A percentile compares a stretch with the other conserved stretches of the same genome.
These are phyloP conservation scores for Dendryphion nanum DNA, from an alignment of 2,329 filamentous ascomycete genomes.

Conservation along the genomic window DNA sequence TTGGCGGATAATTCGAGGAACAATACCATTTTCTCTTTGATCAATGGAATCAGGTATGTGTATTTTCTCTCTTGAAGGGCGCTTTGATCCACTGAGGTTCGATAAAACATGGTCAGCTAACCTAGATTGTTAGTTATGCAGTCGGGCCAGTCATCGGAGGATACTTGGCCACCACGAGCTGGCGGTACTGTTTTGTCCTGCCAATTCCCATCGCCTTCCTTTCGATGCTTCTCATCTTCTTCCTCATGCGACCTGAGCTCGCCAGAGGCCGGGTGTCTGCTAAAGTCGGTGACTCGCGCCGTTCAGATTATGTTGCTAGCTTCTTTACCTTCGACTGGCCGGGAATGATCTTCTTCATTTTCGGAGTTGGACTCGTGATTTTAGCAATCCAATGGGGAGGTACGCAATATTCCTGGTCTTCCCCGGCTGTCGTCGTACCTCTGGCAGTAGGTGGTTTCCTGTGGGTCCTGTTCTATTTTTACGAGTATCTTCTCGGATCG, in stretches of 20 bases:
- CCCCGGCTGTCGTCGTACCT: constrained; percentile 54
- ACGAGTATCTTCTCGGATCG: constrained; percentile 55
- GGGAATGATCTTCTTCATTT: constrained; percentile 33
- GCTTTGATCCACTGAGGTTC: too few species aligned
- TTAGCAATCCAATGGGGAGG: constrained; percentile 55
- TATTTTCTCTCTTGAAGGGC: neutral
- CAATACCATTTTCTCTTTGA: constrained; percentile 62
- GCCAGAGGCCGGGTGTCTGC: constrained; percentile 50
- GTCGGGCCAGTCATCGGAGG: constrained; percentile 63
- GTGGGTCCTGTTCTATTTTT: constrained; percentile 51
- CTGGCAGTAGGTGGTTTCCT: constrained; percentile 51
- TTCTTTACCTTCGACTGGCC: constrained; percentile 48
- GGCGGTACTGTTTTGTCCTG: constrained; percentile 68
- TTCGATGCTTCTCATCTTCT: constrained; percentile 54
- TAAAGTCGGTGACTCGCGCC: constrained; percentile 23
- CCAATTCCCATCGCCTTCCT: constrained; percentile 37
- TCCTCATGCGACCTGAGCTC: constrained; percentile 59
- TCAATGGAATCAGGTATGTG: constrained; percentile 52
- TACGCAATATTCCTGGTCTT: constrained; percentile 57
- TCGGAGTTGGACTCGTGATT: constrained; percentile 37
- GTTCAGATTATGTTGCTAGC: constrained; percentile 32
- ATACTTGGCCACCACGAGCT: constrained; percentile 55
- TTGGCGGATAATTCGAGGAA: constrained; percentile 72
- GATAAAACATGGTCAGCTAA: too few species aligned
- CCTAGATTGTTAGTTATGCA: constrained; percentile 55